These are phyloP conservation scores for Russula emetica DNA, from an alignment of 768 basidiomycete genomes.

Conservation along the genomic window DNA sequence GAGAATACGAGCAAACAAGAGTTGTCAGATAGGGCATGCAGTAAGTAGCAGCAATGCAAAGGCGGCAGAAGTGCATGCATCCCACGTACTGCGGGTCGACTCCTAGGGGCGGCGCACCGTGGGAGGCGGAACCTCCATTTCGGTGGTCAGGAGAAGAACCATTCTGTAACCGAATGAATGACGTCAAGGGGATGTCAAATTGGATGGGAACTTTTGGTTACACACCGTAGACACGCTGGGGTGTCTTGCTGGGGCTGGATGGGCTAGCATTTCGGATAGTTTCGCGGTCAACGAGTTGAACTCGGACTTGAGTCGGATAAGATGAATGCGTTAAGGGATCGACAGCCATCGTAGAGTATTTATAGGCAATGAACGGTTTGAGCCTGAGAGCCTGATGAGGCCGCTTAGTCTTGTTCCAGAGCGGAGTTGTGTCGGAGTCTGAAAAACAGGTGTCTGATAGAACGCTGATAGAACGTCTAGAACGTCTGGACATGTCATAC, in stretches of 20 bases:
- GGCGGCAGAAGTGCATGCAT: not conserved
- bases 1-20: not conserved
- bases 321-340: not conserved
- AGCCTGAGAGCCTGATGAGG: too few species aligned
- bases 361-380: too few species aligned
- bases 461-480: too few species aligned
- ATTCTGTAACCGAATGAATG: not conserved
- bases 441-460: too few species aligned
- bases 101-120: slow-evolving; percentile 49
- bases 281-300: not conserved
- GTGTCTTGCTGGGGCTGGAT: not conserved
- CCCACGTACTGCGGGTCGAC: slow-evolving; percentile 68
- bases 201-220: not conserved
- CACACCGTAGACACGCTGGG: not conserved
- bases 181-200: not conserved
- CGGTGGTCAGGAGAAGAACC: too few species aligned
- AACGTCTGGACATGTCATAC: too few species aligned
- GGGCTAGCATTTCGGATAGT: too few species aligned
- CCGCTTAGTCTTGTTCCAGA: too few species aligned
- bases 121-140: slow-evolving; percentile 33
- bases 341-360: too few species aligned
- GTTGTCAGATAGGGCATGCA: not conserved
- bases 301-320: not conserved
- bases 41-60: not conserved
- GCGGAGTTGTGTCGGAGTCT: too few species aligned